Conservation (phyloP, 148 eudicot genomes). For the Spergularia bocconei region DNA sequence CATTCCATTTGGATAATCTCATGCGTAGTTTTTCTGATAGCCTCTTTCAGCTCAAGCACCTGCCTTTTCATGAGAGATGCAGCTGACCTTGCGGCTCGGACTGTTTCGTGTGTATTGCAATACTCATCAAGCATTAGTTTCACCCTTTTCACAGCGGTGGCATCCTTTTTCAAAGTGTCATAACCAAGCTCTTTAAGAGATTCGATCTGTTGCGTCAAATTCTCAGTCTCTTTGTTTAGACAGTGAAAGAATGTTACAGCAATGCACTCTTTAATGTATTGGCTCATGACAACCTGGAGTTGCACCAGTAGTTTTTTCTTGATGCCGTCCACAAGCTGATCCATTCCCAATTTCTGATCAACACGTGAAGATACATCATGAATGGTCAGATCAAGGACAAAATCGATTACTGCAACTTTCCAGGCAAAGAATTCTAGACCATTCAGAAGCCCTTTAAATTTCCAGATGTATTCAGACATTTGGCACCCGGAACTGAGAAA, state of each 20-base stretch:
- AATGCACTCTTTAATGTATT: conserved; percentile 71
- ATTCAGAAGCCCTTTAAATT: conserved; percentile 52
- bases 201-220: conserved; percentile 44
- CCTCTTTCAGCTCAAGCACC: conserved; percentile 73
- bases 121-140: conserved; percentile 83
- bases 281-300: conserved; percentile 58
- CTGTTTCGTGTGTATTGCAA: conserved; percentile 88
- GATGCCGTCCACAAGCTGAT: conserved; percentile 70
- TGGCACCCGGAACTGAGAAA: conserved; percentile 65
- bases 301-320: conserved; percentile 68
- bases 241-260: conserved; percentile 55
- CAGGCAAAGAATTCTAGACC: conserved; percentile 75
- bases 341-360: conserved; percentile 78
- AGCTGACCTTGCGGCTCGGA: conserved; percentile 84
- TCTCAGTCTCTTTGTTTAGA: conserved; percentile 59
- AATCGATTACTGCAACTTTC: conserved; percentile 78
- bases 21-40: conserved; percentile 56
- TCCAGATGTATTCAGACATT: conserved; percentile 78
- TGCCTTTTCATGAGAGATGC: conserved; percentile 63
- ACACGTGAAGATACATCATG: conserved; percentile 62
- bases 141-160: conserved; percentile 52
- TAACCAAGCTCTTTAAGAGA: conserved; percentile 34
- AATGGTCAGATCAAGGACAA: conserved; percentile 70
- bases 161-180: conserved; percentile 43
- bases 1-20: conserved; percentile 93